Evolutionary conservation across 2,329 filamentous ascomycete species (phyloP), one percentile per base, ranked within the genome.

Genomic region (Neospermospora avenae): DNA sequence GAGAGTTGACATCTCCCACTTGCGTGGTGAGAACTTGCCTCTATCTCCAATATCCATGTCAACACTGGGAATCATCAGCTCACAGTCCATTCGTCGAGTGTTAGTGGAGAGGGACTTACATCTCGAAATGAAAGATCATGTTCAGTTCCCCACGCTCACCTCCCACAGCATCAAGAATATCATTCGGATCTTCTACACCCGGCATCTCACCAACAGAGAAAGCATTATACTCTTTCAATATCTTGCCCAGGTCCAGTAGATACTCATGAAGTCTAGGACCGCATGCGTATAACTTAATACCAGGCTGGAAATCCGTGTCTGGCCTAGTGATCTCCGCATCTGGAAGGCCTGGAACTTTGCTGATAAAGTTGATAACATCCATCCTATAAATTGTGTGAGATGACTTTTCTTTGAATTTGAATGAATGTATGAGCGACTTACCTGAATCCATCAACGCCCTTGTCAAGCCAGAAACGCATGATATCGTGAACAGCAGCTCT

Each of bases 91-190:
- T 20, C 11, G 14, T 53, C 42, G 48, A 25, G 35, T 55, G 13
- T 52, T n/a, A 57, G 37, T 11, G 5, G 39, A 2, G n/a, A 20
- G 11, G 18, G n/a, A 70, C 77, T 68, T 67, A 81, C 79, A 84
- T 76, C 59, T 89, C 86, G 69, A 90, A 90, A 67, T 88, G 84
- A 73, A 90, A 90, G 37, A 90, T 86, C 85, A 90, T 90, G 70
- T 82, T 85, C 46, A 90, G 74, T 69, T 89, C 85, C 34, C 79
- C 77, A 16, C 81, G 77, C 54, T 83, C 80, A 22, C 77, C 80
- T 2, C 77, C 77, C 2, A 89, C 85, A 6, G 78, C 78, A 14
- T 76, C 75, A 5, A 85, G 67, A 1, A 84, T 77, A 59, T 83
- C 79, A 6, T 79, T 72, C 7, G 75, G 74, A 51, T 78, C 77